Base-by-base conservation (phyloP, 305 asterid genomes). In the Fraxinus velutina region DNA sequence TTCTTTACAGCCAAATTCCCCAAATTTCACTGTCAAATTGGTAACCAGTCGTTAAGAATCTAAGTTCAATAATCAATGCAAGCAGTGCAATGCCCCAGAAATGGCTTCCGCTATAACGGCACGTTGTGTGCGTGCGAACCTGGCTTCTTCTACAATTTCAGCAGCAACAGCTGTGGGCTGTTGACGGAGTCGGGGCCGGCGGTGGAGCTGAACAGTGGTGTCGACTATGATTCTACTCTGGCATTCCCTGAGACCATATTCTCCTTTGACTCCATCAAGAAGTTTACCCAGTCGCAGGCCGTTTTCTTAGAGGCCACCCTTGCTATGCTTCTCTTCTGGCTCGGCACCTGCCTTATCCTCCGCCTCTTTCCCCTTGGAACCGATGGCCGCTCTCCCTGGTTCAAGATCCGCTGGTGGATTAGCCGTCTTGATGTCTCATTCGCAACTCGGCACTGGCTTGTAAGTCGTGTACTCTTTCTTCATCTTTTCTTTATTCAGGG, bases 221-320 rank as follows among this genome's bases (percentile, higher is more conserved):
- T 93, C 68, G 91, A 90, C 82, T 88, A 89, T 82, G 86, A 85
- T 80, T 84, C 93, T 17, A 32, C 86, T 21, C 73, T 92, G 12
- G 72, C 86, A 32, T 93, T 92, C 83, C 98, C 97, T 50, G 88
- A 64, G 68, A 80, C 97, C n/a, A 84, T 95, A 10, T 92, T 95
- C 85, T 84, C 91, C 64, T 93, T 93, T 83, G 94, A 95, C 75
- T 86, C 97, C 70, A 93, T 95, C 55, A 91, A 81, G 83, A 92
- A 81, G 91, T 89, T 95, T 78, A 93, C 98, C 0, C 97, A 92
- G 81, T 93, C 98, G 52, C 99, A 95, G 85, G 98, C 98, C 30
- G 95, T 92, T 79, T 92, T 95, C 76, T 91, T 95, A n/a, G 98
- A 95, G 88, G 97, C 96, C 24, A 95, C 99, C 4, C 83, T 91